A percentile compares a stretch with the other conserved stretches of the same genome.
Conservation (phyloP, 352 stramenopile genomes). For the Peronospora belbahrii region DNA sequence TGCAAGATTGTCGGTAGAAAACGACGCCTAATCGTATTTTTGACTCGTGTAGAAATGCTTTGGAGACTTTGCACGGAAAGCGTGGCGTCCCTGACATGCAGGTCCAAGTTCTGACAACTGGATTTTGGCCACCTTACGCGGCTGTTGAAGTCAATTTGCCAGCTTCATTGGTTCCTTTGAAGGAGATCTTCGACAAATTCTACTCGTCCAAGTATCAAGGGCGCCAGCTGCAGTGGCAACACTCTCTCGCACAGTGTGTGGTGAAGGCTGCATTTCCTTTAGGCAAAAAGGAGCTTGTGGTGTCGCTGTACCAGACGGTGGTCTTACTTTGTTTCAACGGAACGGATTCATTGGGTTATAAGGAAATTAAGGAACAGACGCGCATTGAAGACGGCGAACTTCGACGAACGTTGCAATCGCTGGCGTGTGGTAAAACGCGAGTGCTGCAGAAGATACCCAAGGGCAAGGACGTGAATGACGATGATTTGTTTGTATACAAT, state of each 20-base stretch:
- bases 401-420: constrained; percentile 80
- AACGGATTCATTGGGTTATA: constrained; percentile 57
- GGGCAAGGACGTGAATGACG: constrained; percentile 80
- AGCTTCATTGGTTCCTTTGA: constrained; percentile 43
- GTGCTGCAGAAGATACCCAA: constrained; percentile 85
- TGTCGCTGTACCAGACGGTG: constrained; percentile 85
- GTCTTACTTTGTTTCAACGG: constrained; percentile 84
- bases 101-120: constrained; percentile 95
- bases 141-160: constrained; percentile 78
- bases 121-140: constrained; percentile 95
- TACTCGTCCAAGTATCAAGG: constrained; percentile 87
- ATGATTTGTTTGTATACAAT: constrained; percentile 87
- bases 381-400: constrained; percentile 88
- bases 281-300: constrained; percentile 79
- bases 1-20: background rate
- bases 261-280: constrained; percentile 79
- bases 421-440: constrained; percentile 86
- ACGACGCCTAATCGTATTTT: background rate
- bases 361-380: constrained; percentile 83
- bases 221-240: constrained; percentile 87
- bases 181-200: constrained; percentile 86
- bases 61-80: constrained; percentile 35
- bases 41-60: constrained; percentile 26
- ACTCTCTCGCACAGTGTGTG: constrained; percentile 84
- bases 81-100: constrained; percentile 86